A percentile compares a stretch with the other conserved stretches of the same genome.
phyloP scores from a whole-genome alignment of 1,284 basidiomycete species.

The Apiotrichum porosum region DNA sequence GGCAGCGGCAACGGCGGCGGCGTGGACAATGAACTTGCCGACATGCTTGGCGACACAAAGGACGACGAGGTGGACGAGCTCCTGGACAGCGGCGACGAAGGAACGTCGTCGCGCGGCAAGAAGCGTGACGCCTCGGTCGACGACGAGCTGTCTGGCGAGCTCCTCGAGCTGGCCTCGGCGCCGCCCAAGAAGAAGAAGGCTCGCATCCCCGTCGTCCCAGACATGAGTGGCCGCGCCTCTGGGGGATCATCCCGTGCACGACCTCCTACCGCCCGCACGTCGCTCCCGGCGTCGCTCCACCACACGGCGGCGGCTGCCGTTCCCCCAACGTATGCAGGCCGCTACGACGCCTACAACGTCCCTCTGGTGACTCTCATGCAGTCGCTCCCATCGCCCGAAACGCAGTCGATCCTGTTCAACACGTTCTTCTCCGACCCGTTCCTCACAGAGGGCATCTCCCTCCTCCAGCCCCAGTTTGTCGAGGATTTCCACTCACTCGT shows the following conservation, averaged over 20 bases:
- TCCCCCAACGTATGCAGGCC: neutral
- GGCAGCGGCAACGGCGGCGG: neutral
- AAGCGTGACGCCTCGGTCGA: slow-evolving; percentile 28
- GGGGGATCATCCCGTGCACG: slow-evolving; percentile 5
- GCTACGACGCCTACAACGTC: slow-evolving; percentile 31
- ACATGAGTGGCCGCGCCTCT: slow-evolving; percentile 1
- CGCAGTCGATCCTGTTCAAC: slow-evolving; percentile 37
- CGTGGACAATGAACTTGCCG: slow-evolving; percentile 26
- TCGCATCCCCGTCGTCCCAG: slow-evolving; percentile 2
- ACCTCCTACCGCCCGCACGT: neutral
- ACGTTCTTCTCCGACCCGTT: slow-evolving; percentile 43
- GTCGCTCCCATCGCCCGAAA: slow-evolving; percentile 35
- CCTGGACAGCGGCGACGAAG: slow-evolving; percentile 23
- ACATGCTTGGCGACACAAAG: slow-evolving; percentile 20
- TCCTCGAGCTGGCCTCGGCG: slow-evolving; percentile 36
- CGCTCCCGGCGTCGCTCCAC: slow-evolving; percentile 5
- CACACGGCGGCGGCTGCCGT: neutral
- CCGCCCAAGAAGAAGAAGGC: slow-evolving; percentile 39
- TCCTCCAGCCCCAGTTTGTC: slow-evolving; percentile 38
- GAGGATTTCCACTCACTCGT: slow-evolving; percentile 33
- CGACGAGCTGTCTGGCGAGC: slow-evolving; percentile 31
- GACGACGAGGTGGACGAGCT: slow-evolving; percentile 34
- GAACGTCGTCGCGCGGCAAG: slow-evolving; percentile 16
- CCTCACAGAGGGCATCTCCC: slow-evolving; percentile 41
- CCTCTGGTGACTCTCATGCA: slow-evolving; percentile 29